Conservation (phyloP, 2,329 filamentous ascomycete species). For the Thelonectria olida region DNA sequence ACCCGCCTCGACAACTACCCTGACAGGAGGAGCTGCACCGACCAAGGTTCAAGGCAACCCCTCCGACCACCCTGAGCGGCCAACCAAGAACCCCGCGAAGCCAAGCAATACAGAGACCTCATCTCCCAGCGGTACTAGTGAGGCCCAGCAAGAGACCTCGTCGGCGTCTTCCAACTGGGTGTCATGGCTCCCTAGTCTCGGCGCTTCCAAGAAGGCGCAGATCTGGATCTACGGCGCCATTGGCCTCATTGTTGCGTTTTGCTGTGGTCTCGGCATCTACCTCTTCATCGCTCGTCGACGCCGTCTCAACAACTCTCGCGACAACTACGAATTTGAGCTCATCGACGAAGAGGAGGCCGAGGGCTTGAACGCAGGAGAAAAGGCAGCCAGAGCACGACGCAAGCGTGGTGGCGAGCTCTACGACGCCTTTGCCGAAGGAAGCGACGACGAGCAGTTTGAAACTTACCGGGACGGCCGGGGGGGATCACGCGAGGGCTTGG, state of each 20-base stretch:
- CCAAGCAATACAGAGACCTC: conserved; percentile 44
- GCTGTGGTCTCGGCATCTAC: conserved; percentile 81
- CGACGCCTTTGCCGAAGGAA: conserved; percentile 94
- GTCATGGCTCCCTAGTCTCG: conserved; percentile 90
- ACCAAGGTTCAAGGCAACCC: conserved; percentile 57
- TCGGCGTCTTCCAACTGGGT: conserved; percentile 76
- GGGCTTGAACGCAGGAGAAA: conserved; percentile 59
- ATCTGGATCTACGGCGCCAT: conserved; percentile 93
- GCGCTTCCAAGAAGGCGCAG: conserved; percentile 85
- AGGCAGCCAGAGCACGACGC: conserved; percentile 56
- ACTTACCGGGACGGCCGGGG: conserved; percentile 49
- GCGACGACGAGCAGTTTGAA: conserved; percentile 69
- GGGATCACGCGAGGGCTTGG: conserved; percentile 41
- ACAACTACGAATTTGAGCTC: conserved; percentile 94
- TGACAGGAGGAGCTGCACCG: conserved; percentile 50
- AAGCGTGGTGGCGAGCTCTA: conserved; percentile 88
- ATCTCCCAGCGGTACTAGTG: conserved; percentile 42
- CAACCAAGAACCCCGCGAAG: conserved; percentile 57
- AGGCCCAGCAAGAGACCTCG: conserved; percentile 48
- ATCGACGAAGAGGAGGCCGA: conserved; percentile 82
- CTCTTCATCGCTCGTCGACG: conserved; percentile 82
- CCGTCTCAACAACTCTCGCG: conserved; percentile 77
- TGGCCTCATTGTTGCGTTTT: conserved; percentile 86
- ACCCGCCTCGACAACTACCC: conserved; percentile 71
- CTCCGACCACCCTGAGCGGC: conserved; percentile 72